These are phyloP conservation scores for Cercospora sesami DNA, from an alignment of 2,329 filamentous ascomycete genomes.

Conservation along the genomic window DNA sequence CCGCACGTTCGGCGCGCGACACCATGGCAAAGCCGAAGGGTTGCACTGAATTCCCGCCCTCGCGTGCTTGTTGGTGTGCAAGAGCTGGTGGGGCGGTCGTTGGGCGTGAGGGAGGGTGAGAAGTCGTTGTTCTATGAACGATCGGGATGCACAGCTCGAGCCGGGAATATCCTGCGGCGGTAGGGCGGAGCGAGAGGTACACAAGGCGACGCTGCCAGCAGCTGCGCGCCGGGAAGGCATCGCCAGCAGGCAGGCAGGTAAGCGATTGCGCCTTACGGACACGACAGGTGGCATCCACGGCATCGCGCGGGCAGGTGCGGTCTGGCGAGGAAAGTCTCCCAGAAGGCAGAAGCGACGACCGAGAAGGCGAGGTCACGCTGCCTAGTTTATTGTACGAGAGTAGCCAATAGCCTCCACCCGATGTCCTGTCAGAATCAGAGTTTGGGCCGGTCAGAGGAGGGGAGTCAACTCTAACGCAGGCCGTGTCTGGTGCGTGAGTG, in stretches of 20 bases:
- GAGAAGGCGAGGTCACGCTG: not conserved
- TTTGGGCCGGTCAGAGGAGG: conserved; percentile 7
- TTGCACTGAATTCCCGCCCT: not conserved
- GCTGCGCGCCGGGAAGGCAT: not conserved
- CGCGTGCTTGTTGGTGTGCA: not conserved
- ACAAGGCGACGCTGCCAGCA: not conserved
- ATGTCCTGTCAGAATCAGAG: not conserved
- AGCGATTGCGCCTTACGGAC: not conserved
- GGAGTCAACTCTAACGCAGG: not conserved
- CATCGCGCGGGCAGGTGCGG: not conserved
- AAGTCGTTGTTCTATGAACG: not conserved
- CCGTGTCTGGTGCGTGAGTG: not conserved
- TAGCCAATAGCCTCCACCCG: not conserved
- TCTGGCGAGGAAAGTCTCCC: not conserved
- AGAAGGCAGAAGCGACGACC: not conserved
- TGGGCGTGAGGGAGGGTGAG: conserved; percentile 1
- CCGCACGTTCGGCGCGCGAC: not conserved
- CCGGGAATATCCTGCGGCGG: not conserved
- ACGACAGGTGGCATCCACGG: not conserved
- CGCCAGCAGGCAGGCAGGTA: not conserved
- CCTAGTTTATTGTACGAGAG: not conserved
- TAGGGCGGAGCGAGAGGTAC: conserved; percentile 10
- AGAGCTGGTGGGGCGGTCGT: conserved; percentile 1
- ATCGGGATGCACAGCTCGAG: not conserved
- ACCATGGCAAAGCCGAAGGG: not conserved